Conservation (phyloP, 331 rosid species). For the Pyrus hybrid region DNA sequence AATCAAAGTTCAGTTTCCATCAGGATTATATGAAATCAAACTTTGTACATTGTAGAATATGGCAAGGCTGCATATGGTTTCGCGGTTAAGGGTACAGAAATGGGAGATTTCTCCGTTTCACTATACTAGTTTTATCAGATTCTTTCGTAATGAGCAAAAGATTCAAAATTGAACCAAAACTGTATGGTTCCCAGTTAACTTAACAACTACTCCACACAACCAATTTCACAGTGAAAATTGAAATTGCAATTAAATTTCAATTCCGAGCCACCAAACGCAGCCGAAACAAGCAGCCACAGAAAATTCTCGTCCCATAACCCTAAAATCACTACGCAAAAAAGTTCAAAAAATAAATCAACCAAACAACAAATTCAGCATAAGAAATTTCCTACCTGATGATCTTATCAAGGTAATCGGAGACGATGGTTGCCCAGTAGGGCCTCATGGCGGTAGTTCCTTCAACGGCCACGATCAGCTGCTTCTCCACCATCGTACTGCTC, state of each 20-base stretch:
- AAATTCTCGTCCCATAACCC: background rate
- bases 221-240: background rate
- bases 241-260: background rate
- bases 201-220: background rate
- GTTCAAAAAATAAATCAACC: background rate
- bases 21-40: background rate
- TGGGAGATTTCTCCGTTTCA: too few species aligned
- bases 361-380: background rate
- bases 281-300: background rate
- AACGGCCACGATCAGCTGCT: conserved; percentile 71
- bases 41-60: background rate
- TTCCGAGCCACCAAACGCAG: background rate
- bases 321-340: background rate
- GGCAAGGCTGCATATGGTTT: background rate
- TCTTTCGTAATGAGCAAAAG: background rate
- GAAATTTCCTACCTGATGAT: conserved; percentile 45
- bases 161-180: background rate
- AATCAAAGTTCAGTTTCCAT: background rate
- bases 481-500: conserved; percentile 52
- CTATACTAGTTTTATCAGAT: background rate
- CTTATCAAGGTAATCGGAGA: conserved; percentile 74
- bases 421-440: conserved; percentile 61
- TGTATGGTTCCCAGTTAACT: background rate
- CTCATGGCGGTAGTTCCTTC: conserved; percentile 95
- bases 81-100: background rate